These are phyloP conservation scores for Euphorbia schlechtendalii DNA, from an alignment of 441 rosid species.

Conservation along the genomic window DNA sequence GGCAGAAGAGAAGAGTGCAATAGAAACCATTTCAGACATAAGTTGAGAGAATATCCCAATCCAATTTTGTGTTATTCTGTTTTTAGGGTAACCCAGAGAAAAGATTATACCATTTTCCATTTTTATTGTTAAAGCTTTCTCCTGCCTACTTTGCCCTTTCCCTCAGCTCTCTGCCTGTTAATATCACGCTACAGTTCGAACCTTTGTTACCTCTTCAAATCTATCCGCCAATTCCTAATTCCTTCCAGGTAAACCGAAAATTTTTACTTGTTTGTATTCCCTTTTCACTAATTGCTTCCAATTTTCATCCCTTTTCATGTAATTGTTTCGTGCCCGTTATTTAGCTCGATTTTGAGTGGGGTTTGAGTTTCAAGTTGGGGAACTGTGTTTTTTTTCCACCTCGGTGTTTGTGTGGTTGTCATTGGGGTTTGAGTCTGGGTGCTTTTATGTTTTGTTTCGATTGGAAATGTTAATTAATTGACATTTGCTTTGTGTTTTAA, in stretches of 20 bases:
- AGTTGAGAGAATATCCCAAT: slow-evolving; percentile 14
- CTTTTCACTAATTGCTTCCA: not conserved
- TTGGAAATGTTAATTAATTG: not conserved
- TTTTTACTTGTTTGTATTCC: not conserved
- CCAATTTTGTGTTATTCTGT: slow-evolving; percentile 7
- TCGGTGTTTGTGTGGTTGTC: slow-evolving; percentile 3
- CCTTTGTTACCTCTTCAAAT: slow-evolving; percentile 9
- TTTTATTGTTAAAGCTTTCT: not conserved
- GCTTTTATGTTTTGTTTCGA: slow-evolving; percentile 11
- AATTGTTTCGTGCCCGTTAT: slow-evolving; percentile 14
- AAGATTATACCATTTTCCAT: not conserved
- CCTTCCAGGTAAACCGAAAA: slow-evolving; percentile 25
- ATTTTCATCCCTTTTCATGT: slow-evolving; percentile 13
- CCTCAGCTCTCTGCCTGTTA: not conserved
- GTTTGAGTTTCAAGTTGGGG: slow-evolving; percentile 15
- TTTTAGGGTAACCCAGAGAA: slow-evolving; percentile 8
- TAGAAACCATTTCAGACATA: too few species aligned
- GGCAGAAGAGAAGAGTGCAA: not conserved
- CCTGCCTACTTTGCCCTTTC: slow-evolving; percentile 18
- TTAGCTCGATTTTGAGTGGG: slow-evolving; percentile 14
- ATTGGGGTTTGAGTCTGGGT: slow-evolving; percentile 13
- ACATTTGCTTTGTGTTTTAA: slow-evolving; percentile 8
- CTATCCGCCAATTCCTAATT: slow-evolving; percentile 20
- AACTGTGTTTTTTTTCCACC: slow-evolving; percentile 9
- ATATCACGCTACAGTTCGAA: slow-evolving; percentile 18